Conservation (phyloP, 768 basidiomycete genomes). For the Russula dissimulans region DNA sequence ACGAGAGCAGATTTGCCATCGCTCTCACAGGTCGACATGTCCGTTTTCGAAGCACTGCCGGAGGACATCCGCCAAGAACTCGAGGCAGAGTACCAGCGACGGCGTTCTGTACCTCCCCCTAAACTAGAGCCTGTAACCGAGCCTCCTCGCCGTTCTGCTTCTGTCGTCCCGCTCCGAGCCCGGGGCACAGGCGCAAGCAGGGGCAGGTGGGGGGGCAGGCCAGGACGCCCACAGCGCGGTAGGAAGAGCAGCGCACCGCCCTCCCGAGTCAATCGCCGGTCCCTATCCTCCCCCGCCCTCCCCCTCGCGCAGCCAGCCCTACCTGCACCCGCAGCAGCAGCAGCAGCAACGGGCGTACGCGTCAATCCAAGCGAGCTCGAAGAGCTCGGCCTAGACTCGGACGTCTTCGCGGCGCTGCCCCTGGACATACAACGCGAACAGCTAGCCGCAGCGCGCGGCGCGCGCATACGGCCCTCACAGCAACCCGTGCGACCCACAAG, state of each 20-base stretch:
- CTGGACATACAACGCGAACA: slow-evolving; percentile 64
- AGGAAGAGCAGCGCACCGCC: slow-evolving; percentile 22
- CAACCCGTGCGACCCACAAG: slow-evolving; percentile 3
- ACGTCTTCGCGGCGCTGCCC: slow-evolving; percentile 59
- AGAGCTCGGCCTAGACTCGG: slow-evolving; percentile 63
- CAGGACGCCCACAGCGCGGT: background rate
- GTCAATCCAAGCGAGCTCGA: slow-evolving; percentile 50
- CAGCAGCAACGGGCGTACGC: slow-evolving; percentile 21
- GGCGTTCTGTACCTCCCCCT: slow-evolving; percentile 44
- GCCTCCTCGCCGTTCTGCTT: slow-evolving; percentile 1
- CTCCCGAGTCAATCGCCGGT: slow-evolving; percentile 28
- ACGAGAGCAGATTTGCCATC: slow-evolving; percentile 42
- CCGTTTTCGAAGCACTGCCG: slow-evolving; percentile 63
- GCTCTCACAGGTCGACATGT: slow-evolving; percentile 66
- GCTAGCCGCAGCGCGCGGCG: slow-evolving; percentile 47
- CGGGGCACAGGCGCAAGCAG: slow-evolving; percentile 10
- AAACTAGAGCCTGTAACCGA: slow-evolving; percentile 14
- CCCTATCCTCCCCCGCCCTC: slow-evolving; percentile 14
- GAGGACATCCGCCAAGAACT: slow-evolving; percentile 60
- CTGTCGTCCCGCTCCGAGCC: slow-evolving; percentile 5
- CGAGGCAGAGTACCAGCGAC: slow-evolving; percentile 49
- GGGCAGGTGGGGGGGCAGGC: background rate
- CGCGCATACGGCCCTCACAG: slow-evolving; percentile 25
- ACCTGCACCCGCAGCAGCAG: background rate
- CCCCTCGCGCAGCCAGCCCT: slow-evolving; percentile 27